Evolutionary conservation across 2,329 filamentous ascomycete species (phyloP).

Genomic region (Scedosporium apiospermum): DNA sequence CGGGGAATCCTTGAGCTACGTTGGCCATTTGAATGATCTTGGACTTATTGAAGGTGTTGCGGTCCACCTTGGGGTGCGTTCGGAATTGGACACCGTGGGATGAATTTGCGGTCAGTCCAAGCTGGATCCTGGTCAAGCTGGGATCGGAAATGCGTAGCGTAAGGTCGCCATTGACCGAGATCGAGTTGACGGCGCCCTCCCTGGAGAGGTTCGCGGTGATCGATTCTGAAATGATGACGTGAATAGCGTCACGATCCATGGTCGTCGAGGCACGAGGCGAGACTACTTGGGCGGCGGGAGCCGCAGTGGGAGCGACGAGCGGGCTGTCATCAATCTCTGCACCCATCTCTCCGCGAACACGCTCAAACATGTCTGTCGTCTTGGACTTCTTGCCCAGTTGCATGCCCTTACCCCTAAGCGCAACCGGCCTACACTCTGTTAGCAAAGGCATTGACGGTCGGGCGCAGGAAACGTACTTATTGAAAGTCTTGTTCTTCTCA

Average conservation of each 20-base stretch:
- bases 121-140: slow-evolving; percentile 82
- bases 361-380: slow-evolving; percentile 93
- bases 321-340: slow-evolving; percentile 71
- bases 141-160: slow-evolving; percentile 84
- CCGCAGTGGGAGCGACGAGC: slow-evolving; percentile 50
- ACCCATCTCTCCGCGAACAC: slow-evolving; percentile 86
- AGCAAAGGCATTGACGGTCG: slow-evolving; percentile 5
- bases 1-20: slow-evolving; percentile 76
- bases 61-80: slow-evolving; percentile 95
- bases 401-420: slow-evolving; percentile 93
- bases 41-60: slow-evolving; percentile 69
- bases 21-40: slow-evolving; percentile 89
- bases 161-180: slow-evolving; percentile 86
- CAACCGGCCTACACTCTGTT: slow-evolving; percentile 36
- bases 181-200: slow-evolving; percentile 77
- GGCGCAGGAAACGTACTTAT: slow-evolving; percentile 50
- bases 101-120: slow-evolving; percentile 66
- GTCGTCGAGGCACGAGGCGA: slow-evolving; percentile 54
- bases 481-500: slow-evolving; percentile 87
- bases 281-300: slow-evolving; percentile 41
- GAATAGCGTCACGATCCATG: slow-evolving; percentile 73
- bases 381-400: slow-evolving; percentile 98
- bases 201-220: slow-evolving; percentile 82
- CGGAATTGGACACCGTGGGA: slow-evolving; percentile 84
- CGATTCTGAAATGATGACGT: slow-evolving; percentile 80